phyloP scores from a whole-genome alignment of 225 moss, liverwort and hornwort genomes.

The Pseudisothecium myosuroides region DNA sequence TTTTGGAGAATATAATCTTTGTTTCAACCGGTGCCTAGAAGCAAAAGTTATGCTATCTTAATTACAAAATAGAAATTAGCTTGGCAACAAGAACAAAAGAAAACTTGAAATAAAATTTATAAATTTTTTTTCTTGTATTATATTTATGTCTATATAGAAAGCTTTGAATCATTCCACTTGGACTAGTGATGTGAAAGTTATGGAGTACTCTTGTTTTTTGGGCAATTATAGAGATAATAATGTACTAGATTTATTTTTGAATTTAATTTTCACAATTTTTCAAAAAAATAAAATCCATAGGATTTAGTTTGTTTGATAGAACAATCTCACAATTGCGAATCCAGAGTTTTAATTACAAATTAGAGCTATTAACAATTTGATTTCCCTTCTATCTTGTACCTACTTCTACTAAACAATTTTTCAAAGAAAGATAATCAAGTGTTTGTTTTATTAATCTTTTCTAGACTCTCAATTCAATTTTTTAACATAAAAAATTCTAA shows the following conservation, averaged over 20 bases:
- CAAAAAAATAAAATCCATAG: accelerated
- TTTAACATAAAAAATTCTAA: too few species aligned
- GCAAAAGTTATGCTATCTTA: background rate
- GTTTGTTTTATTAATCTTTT: too few species aligned
- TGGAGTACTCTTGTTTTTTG: background rate
- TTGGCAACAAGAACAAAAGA: accelerated
- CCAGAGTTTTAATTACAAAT: too few species aligned
- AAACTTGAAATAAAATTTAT: too few species aligned
- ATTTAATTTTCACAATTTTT: background rate
- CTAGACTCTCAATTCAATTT: too few species aligned
- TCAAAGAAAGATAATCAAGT: too few species aligned
- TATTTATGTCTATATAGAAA: accelerated
- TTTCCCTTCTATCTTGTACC: too few species aligned
- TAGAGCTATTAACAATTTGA: too few species aligned
- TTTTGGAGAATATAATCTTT: background rate
- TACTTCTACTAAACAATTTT: too few species aligned
- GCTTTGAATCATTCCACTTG: background rate
- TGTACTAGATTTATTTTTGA: accelerated
- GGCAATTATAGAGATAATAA: background rate
- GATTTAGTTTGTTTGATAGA: background rate
- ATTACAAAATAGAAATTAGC: background rate
- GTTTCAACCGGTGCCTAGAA: accelerated
- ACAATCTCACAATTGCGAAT: background rate
- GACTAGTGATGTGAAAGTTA: too few species aligned
- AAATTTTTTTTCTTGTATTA: accelerated